phyloP scores from a whole-genome alignment of 1,284 basidiomycete genomes.

The Puccinia hordei region DNA sequence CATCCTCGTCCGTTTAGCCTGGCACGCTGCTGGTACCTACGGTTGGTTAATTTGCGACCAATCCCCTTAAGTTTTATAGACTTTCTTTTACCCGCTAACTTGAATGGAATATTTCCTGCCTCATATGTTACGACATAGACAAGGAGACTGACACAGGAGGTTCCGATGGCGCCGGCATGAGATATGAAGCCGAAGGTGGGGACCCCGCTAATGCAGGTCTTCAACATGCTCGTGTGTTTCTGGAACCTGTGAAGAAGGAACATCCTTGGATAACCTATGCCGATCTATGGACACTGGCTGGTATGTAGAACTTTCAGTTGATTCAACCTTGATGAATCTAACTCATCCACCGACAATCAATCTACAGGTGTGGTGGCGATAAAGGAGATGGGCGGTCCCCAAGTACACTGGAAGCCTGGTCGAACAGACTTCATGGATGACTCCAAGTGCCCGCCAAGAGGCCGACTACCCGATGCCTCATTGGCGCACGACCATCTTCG shows the following conservation, averaged over 20 bases:
- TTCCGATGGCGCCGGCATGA: constrained; percentile 63
- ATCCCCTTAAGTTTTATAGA: neutral
- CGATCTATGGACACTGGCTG: constrained; percentile 61
- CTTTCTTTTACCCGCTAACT: constrained; percentile 50
- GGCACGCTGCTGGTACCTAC: constrained; percentile 64
- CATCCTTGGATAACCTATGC: constrained; percentile 64
- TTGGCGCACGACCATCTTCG: constrained; percentile 63
- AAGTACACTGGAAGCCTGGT: constrained; percentile 63
- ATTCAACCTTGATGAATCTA: constrained; percentile 51
- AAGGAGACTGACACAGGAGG: constrained; percentile 62
- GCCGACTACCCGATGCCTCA: constrained; percentile 63
- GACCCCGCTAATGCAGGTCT: constrained; percentile 59
- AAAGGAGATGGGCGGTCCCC: constrained; percentile 63
- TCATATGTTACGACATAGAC: constrained; percentile 20
- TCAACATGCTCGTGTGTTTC: constrained; percentile 63
- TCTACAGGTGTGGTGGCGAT: constrained; percentile 63
- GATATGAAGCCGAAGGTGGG: constrained; percentile 61
- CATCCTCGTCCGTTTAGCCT: constrained; percentile 63
- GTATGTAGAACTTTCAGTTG: neutral
- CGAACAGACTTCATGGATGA: constrained; percentile 62
- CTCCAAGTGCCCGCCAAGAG: constrained; percentile 59
- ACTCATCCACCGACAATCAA: constrained; percentile 41
- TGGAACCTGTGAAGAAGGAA: constrained; percentile 63
- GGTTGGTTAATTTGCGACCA: constrained; percentile 53
- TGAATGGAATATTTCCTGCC: neutral